phyloP scores from a whole-genome alignment of 352 stramenopile species.

The Elongisporangium undulatum region DNA sequence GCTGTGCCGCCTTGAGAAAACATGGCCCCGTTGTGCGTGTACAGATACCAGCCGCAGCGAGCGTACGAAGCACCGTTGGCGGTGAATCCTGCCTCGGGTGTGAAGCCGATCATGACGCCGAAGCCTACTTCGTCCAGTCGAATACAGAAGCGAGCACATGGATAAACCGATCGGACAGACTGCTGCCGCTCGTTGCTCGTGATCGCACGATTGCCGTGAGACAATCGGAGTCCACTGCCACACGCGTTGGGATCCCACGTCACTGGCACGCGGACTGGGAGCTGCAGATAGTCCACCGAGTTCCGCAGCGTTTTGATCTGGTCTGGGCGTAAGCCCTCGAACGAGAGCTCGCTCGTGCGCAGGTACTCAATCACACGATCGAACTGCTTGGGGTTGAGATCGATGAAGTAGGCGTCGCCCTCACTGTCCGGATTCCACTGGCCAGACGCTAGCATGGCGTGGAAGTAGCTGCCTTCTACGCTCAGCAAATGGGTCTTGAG shows the following conservation, averaged over 20 bases:
- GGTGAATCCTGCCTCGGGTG: not conserved
- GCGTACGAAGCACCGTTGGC: too few relatives aligned
- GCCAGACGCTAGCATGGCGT: not conserved
- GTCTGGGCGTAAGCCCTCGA: not conserved
- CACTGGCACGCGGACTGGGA: not conserved
- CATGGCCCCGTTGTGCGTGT: not conserved
- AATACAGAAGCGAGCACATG: too few relatives aligned
- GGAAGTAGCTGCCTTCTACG: not conserved
- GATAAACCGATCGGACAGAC: not conserved
- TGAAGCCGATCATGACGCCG: not conserved
- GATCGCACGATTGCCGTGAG: not conserved
- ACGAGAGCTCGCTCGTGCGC: not conserved
- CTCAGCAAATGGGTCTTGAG: not conserved
- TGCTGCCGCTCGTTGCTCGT: not conserved
- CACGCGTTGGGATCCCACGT: not conserved
- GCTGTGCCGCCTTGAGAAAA: not conserved
- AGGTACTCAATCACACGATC: not conserved
- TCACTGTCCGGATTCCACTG: not conserved
- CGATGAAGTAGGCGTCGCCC: not conserved
- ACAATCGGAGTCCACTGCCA: not conserved
- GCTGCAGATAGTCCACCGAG: not conserved
- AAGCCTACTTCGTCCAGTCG: not conserved
- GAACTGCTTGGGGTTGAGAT: slow-evolving; percentile 1
- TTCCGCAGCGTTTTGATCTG: not conserved
- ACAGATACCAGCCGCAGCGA: not conserved